These are phyloP conservation scores for Boletellus sp. DNA, from an alignment of 768 basidiomycete species.

Conservation along the genomic window DNA sequence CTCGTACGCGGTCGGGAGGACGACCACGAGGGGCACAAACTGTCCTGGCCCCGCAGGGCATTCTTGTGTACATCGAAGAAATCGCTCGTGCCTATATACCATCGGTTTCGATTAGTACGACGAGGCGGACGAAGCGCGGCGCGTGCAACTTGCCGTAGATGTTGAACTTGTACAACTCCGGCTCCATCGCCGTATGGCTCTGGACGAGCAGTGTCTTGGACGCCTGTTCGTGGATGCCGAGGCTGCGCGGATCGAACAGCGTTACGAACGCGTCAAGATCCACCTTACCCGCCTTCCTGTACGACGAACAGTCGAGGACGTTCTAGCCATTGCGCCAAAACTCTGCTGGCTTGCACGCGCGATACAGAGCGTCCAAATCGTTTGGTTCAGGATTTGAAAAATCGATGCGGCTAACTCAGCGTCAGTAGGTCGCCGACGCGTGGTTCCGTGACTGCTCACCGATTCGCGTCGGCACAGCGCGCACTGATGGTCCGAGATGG, in stretches of 20 bases:
- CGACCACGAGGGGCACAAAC: slow-evolving; percentile 50
- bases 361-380: slow-evolving; percentile 22
- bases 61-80: slow-evolving; percentile 53
- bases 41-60: slow-evolving; percentile 39
- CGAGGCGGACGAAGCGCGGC: too few relatives aligned
- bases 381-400: background rate
- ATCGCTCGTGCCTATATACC: slow-evolving; percentile 22
- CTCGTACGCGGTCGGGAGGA: slow-evolving; percentile 43
- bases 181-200: slow-evolving; percentile 15
- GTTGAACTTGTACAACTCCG: slow-evolving; percentile 44
- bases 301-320: slow-evolving; percentile 42
- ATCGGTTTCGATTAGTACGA: background rate
- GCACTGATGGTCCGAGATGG: slow-evolving; percentile 1
- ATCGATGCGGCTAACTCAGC: background rate
- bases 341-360: slow-evolving; percentile 38
- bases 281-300: slow-evolving; percentile 47
- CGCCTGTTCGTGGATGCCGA: slow-evolving; percentile 22
- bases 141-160: slow-evolving; percentile 36
- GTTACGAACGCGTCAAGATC: slow-evolving; percentile 34
- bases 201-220: slow-evolving; percentile 23
- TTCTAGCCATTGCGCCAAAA: slow-evolving; percentile 38
- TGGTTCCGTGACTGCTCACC: background rate
- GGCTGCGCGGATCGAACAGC: slow-evolving; percentile 28
- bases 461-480: background rate
- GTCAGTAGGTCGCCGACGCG: too few relatives aligned